These are phyloP conservation scores for Monilinia aucupariae DNA, from an alignment of 2,329 filamentous ascomycete genomes.

Conservation along the genomic window DNA sequence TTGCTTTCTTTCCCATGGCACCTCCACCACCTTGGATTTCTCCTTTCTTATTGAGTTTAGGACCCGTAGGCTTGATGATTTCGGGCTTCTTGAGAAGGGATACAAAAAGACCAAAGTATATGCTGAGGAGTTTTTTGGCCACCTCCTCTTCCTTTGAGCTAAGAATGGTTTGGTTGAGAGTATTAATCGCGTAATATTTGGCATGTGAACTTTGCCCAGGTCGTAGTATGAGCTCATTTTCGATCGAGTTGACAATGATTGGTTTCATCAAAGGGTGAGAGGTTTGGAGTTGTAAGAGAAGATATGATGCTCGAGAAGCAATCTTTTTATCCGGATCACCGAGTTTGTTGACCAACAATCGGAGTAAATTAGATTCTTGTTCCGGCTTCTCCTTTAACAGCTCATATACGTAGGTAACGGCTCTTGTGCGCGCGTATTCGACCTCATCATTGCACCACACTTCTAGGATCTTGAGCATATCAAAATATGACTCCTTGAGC, in stretches of 20 bases:
- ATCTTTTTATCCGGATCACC: conserved; percentile 95
- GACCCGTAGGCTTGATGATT: conserved; percentile 37
- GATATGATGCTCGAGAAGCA: conserved; percentile 84
- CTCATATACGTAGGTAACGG: conserved; percentile 86
- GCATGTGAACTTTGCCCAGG: conserved; percentile 82
- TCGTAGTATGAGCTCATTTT: conserved; percentile 81
- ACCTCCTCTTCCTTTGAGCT: conserved; percentile 77
- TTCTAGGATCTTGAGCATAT: conserved; percentile 85
- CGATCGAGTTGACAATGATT: conserved; percentile 76
- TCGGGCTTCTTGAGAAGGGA: conserved; percentile 63
- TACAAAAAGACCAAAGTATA: conserved; percentile 90
- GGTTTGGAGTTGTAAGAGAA: conserved; percentile 84
- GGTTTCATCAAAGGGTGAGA: conserved; percentile 91
- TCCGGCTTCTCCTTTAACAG: conserved; percentile 93
- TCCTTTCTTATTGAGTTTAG: conserved; percentile 45
- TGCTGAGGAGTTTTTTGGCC: conserved; percentile 74
- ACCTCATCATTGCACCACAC: conserved; percentile 93
- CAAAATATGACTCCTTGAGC: conserved; percentile 91
- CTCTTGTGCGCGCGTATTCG: conserved; percentile 81
- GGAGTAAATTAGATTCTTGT: conserved; percentile 88
- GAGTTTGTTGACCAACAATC: conserved; percentile 91
- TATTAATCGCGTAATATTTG: conserved; percentile 94
- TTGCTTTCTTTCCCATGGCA: conserved; percentile 47
- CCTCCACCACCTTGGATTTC: conserved; percentile 50
- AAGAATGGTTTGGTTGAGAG: conserved; percentile 91